Percentiles rank a stretch among this genome's conserved stretches.
phyloP scores from a whole-genome alignment of 306 rosid species.

The Rosa chinensis region DNA sequence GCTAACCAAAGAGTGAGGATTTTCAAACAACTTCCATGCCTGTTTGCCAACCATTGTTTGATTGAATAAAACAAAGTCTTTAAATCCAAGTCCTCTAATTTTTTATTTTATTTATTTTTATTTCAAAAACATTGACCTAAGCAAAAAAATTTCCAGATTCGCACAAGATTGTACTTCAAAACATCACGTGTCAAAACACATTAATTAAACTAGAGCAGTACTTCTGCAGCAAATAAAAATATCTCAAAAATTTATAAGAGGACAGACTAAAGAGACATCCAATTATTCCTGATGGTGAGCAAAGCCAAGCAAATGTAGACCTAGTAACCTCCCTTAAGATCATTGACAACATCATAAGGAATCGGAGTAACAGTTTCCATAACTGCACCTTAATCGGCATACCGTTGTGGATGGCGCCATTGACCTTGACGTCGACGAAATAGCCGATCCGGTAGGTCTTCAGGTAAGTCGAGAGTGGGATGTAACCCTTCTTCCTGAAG shows the following conservation, averaged over 20 bases:
- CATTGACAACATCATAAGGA: conserved; percentile 92
- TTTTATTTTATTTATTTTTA: background rate
- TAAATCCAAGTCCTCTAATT: too few relatives aligned
- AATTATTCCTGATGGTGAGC: background rate
- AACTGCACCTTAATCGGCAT: conserved; percentile 93
- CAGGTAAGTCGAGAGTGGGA: conserved; percentile 74
- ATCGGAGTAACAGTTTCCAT: conserved; percentile 93
- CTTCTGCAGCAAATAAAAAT: conserved; percentile 1
- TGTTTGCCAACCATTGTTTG: too few relatives aligned
- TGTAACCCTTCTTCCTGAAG: conserved; percentile 99
- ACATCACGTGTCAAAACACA: conserved; percentile 9
- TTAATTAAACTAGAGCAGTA: background rate
- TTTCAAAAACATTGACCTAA: background rate
- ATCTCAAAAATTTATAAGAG: background rate
- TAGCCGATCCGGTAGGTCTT: conserved; percentile 74
- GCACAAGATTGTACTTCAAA: conserved; percentile 13
- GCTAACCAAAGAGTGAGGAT: too few relatives aligned
- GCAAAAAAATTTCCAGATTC: background rate
- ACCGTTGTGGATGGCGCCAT: conserved; percentile 94
- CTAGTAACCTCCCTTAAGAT: conserved; percentile 93
- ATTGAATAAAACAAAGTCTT: too few relatives aligned
- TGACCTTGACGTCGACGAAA: conserved; percentile 80
- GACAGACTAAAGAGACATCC: background rate
- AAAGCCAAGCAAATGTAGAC: background rate
- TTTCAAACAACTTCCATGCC: too few relatives aligned